Percentiles rank a stretch among this genome's conserved stretches.
Conservation (phyloP, 805 yeast species). For the Debaryomyces tyrocola region DNA sequence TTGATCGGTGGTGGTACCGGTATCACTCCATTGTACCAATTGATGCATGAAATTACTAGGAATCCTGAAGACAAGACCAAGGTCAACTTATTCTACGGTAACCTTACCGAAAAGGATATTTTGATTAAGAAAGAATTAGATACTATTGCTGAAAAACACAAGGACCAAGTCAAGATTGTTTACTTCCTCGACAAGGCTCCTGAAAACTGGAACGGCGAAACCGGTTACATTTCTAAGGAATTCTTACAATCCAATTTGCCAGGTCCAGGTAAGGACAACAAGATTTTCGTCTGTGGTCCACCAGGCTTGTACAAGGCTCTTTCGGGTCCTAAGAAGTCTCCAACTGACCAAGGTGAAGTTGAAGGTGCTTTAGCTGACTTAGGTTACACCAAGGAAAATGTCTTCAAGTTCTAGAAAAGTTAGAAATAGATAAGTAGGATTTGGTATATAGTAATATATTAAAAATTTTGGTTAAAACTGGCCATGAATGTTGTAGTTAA, state of each 20-base stretch:
- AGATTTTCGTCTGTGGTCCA: conserved; percentile 93
- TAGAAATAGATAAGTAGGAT: not conserved
- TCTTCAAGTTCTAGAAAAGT: conserved; percentile 72
- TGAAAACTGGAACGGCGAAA: conserved; percentile 51
- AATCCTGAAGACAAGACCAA: conserved; percentile 89
- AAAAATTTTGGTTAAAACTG: no score
- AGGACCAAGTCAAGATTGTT: conserved; percentile 73
- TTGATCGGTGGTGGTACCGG: conserved; percentile 97
- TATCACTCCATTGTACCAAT: conserved; percentile 92
- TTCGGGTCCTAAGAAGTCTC: conserved; percentile 82
- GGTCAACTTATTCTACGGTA: conserved; percentile 80
- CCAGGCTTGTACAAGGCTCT: conserved; percentile 85
- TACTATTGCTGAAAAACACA: conserved; percentile 58
- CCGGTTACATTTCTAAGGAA: conserved; percentile 80
- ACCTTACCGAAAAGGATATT: conserved; percentile 74
- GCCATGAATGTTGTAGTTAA: no score
- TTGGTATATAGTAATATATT: not conserved
- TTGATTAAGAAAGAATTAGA: conserved; percentile 80
- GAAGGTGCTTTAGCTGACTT: conserved; percentile 84
- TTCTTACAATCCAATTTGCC: conserved; percentile 62
- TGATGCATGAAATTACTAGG: conserved; percentile 70
- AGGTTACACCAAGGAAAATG: conserved; percentile 84
- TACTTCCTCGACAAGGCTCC: conserved; percentile 79
- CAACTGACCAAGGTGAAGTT: conserved; percentile 93
- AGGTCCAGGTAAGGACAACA: conserved; percentile 54